phyloP scores from a whole-genome alignment of 352 stramenopile species.

The Pythium oligandrum region DNA sequence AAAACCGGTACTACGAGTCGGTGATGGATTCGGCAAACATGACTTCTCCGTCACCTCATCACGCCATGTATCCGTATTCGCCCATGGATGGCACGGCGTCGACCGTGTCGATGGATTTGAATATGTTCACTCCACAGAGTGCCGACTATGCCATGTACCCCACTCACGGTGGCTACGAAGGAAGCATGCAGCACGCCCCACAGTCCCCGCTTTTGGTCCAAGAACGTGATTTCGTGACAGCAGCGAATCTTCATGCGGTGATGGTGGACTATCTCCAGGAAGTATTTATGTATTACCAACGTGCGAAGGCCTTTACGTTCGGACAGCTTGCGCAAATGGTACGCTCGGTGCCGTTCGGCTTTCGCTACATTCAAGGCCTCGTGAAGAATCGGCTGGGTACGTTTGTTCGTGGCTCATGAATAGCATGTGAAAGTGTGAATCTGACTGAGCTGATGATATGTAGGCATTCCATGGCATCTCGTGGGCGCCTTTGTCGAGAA shows the following conservation, averaged over 20 bases:
- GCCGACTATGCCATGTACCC: too few species aligned
- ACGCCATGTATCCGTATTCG: constrained; percentile 24
- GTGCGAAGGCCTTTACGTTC: constrained; percentile 45
- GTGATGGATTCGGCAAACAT: constrained; percentile 25
- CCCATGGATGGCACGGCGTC: constrained; percentile 7
- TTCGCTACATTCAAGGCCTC: constrained; percentile 59
- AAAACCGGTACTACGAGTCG: constrained; percentile 33
- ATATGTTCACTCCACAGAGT: background rate
- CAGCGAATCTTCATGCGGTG: constrained; percentile 34
- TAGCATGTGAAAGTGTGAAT: background rate
- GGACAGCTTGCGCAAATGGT: constrained; percentile 49
- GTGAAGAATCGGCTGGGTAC: constrained; percentile 43
- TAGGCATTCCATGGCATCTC: constrained; percentile 57
- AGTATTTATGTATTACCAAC: constrained; percentile 52
- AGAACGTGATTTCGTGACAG: constrained; percentile 36
- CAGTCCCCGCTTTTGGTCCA: constrained; percentile 1
- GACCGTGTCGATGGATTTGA: constrained; percentile 19
- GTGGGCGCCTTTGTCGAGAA: constrained; percentile 59
- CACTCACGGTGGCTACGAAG: background rate
- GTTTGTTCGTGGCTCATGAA: constrained; percentile 2
- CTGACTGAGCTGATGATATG: background rate
- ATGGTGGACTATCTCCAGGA: constrained; percentile 60
- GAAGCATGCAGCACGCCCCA: background rate
- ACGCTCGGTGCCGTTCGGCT: constrained; percentile 53
- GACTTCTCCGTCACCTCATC: constrained; percentile 30